Evolutionary conservation across 192 early-diverging fungal genomes (phyloP).

Genomic region (Neocallimastix lanati): DNA sequence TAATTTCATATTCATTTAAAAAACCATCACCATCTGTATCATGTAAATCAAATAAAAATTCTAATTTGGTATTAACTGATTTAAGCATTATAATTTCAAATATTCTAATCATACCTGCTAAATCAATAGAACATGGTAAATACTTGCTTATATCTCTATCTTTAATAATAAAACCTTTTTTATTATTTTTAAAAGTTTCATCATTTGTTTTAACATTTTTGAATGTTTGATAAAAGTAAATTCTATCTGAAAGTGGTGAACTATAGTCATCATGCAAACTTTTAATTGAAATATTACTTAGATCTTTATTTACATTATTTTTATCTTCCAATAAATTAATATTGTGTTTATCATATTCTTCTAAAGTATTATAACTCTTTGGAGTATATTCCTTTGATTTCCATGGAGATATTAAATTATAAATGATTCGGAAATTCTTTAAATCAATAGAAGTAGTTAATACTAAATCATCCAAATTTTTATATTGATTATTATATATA

Average conservation of each 20-base stretch:
- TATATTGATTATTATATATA: background rate
- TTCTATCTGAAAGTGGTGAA: background rate
- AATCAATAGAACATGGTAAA: constrained; percentile 19
- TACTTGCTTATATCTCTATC: background rate
- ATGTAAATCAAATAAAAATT: constrained; percentile 37
- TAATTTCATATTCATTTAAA: constrained; percentile 25
- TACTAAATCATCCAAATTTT: background rate
- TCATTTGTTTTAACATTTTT: background rate
- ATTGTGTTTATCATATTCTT: background rate
- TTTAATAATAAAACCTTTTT: background rate
- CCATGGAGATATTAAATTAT: background rate
- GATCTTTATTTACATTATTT: background rate
- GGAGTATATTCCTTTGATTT: background rate
- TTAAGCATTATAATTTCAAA: constrained; percentile 38
- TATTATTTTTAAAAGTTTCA: background rate
- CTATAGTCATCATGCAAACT: background rate
- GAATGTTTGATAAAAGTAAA: background rate
- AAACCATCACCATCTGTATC: constrained; percentile 36
- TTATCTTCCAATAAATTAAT: background rate
- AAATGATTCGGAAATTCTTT: background rate
- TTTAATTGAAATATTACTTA: background rate
- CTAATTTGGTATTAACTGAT: constrained; percentile 22
- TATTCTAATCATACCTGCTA: constrained; percentile 30
- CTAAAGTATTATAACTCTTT: background rate
- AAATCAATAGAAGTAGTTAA: background rate